Percentiles rank a stretch among this genome's conserved stretches.
These are phyloP conservation scores for Cornus suecica DNA, from an alignment of 148 eudicot species.

Conservation along the genomic window DNA sequence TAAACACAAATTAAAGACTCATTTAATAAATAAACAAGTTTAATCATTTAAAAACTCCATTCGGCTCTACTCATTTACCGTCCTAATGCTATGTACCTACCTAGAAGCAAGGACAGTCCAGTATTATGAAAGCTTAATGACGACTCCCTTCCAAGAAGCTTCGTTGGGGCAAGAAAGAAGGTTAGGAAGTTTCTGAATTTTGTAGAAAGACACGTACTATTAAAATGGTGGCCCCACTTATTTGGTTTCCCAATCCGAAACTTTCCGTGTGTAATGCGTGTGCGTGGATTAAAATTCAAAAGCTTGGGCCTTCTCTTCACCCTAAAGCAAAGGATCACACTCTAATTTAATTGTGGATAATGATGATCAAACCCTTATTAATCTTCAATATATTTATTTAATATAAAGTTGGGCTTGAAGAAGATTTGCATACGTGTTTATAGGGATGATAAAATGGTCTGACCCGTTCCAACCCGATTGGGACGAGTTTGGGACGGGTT, in stretches of 20 bases:
- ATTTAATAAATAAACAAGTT: too few relatives aligned
- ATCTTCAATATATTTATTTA: background rate
- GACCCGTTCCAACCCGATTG: too few relatives aligned
- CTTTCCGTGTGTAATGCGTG: background rate
- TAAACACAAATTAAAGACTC: too few relatives aligned
- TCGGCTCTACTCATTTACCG: too few relatives aligned
- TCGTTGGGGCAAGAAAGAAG: background rate
- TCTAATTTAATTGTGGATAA: background rate
- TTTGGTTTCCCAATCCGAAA: background rate
- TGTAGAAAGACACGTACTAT: background rate
- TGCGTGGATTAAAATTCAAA: background rate
- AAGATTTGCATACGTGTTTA: too few relatives aligned
- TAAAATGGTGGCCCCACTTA: background rate
- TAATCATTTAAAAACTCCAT: too few relatives aligned
- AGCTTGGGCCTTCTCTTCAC: background rate
- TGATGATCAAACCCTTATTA: background rate
- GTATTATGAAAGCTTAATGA: too few relatives aligned
- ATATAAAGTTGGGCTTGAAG: background rate
- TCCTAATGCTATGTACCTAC: too few relatives aligned
- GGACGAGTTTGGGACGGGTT: too few relatives aligned
- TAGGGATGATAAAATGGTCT: too few relatives aligned
- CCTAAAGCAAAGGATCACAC: background rate
- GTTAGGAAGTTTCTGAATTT: background rate
- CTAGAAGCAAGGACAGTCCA: too few relatives aligned
- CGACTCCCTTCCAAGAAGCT: too few relatives aligned